Percentiles rank a stretch among this genome's conserved stretches.
phyloP scores from a whole-genome alignment of 2,329 filamentous ascomycete genomes.

The Pestalotiopsis fici region DNA sequence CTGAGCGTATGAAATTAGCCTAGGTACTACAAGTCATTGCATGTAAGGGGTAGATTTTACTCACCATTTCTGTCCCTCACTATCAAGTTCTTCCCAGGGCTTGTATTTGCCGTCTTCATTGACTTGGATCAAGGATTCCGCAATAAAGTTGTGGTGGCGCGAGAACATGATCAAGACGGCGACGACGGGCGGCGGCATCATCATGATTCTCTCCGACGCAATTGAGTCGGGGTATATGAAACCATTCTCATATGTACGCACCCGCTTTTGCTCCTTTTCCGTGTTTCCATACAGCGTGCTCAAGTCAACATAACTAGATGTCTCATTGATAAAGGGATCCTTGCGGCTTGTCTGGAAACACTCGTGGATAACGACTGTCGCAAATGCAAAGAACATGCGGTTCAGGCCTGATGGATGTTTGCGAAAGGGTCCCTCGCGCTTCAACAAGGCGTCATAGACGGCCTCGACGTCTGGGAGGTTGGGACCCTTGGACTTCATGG shows the following conservation, averaged over 20 bases:
- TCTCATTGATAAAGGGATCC: slow-evolving; percentile 44
- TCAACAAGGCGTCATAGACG: slow-evolving; percentile 45
- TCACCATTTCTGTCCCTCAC: slow-evolving; percentile 32
- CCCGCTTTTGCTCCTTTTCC: slow-evolving; percentile 38
- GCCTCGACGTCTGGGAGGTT: slow-evolving; percentile 48
- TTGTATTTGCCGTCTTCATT: slow-evolving; percentile 45
- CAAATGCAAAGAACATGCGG: slow-evolving; percentile 47
- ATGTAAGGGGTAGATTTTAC: no score
- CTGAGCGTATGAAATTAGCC: slow-evolving; percentile 19
- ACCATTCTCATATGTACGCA: slow-evolving; percentile 44
- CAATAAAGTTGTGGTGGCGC: slow-evolving; percentile 45
- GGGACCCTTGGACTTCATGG: slow-evolving; percentile 48
- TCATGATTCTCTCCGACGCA: slow-evolving; percentile 45
- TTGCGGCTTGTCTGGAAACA: slow-evolving; percentile 43
- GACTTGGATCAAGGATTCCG: slow-evolving; percentile 36
- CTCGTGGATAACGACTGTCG: slow-evolving; percentile 48
- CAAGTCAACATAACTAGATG: slow-evolving; percentile 47
- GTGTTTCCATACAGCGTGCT: slow-evolving; percentile 47
- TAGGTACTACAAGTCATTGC: no score
- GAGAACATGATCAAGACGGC: slow-evolving; percentile 43
- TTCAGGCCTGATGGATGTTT: slow-evolving; percentile 45
- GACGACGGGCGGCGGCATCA: slow-evolving; percentile 47
- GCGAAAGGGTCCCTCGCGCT: slow-evolving; percentile 38
- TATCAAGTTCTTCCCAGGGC: slow-evolving; percentile 36
- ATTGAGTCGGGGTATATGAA: slow-evolving; percentile 42